Evolutionary conservation across 192 early-diverging fungal genomes (phyloP).

Genomic region (Irineochytrium annulatum): DNA sequence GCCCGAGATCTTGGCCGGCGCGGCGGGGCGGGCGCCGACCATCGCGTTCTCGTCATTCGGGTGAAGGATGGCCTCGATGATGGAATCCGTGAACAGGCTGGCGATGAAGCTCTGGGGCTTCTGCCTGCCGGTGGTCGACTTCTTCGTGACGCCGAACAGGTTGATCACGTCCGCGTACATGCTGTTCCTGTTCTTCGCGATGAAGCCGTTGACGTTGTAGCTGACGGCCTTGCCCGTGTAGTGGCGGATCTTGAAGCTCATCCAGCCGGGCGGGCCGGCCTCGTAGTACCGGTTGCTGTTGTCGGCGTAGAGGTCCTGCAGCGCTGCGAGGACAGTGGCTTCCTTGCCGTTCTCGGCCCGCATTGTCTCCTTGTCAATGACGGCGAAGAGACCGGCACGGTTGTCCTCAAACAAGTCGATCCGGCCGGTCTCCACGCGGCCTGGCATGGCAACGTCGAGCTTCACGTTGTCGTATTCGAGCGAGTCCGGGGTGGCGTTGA

Average conservation of each 20-base stretch:
- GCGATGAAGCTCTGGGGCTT: slow-evolving; percentile 71
- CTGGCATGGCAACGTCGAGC: slow-evolving; percentile 3
- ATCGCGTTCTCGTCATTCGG: slow-evolving; percentile 75
- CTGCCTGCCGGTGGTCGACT: slow-evolving; percentile 45
- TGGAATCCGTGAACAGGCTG: slow-evolving; percentile 69
- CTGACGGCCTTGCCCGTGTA: slow-evolving; percentile 69
- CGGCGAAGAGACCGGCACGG: slow-evolving; percentile 68
- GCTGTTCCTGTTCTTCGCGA: slow-evolving; percentile 74
- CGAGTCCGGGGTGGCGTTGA: slow-evolving; percentile 62
- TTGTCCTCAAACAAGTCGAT: slow-evolving; percentile 68
- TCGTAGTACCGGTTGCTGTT: slow-evolving; percentile 14
- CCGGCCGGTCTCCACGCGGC: slow-evolving; percentile 42
- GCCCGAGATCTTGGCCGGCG: slow-evolving; percentile 65
- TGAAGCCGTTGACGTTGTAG: slow-evolving; percentile 58
- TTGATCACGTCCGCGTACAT: slow-evolving; percentile 80
- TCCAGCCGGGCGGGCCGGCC: slow-evolving; percentile 36
- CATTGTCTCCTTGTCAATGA: slow-evolving; percentile 62
- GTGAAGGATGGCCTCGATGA: slow-evolving; percentile 73
- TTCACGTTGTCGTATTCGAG: slow-evolving; percentile 56
- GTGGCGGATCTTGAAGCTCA: slow-evolving; percentile 76
- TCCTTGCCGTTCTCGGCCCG: slow-evolving; percentile 13
- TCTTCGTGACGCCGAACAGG: slow-evolving; percentile 67
- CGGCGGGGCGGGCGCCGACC: slow-evolving; percentile 68
- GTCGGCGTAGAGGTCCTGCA: slow-evolving; percentile 18
- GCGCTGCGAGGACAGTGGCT: slow-evolving; percentile 14